phyloP scores from a whole-genome alignment of 2,329 filamentous ascomycete genomes.

The Albifimbria verrucaria region DNA sequence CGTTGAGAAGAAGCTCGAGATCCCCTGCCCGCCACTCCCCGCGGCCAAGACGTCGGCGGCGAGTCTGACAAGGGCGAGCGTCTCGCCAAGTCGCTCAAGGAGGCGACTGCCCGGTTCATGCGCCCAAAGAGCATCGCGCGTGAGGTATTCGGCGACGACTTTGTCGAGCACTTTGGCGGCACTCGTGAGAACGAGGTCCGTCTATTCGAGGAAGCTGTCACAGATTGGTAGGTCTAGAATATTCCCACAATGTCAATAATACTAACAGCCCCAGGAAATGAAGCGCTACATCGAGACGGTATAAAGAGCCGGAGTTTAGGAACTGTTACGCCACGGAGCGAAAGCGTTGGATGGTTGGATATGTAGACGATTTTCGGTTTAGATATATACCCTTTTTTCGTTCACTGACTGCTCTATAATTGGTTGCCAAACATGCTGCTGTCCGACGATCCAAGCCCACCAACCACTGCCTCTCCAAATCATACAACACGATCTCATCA shows the following conservation, averaged over 20 bases:
- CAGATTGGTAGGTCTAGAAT: conserved; percentile 73
- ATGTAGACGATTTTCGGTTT: conserved; percentile 14
- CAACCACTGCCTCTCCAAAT: no score
- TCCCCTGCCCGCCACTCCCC: conserved; percentile 80
- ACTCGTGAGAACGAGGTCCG: conserved; percentile 88
- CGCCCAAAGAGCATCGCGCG: conserved; percentile 79
- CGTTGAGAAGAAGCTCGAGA: conserved; percentile 85
- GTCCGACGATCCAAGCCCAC: no score
- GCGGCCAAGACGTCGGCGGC: conserved; percentile 78
- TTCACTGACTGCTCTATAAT: no score
- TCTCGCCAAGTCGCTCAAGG: conserved; percentile 79
- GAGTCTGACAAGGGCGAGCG: conserved; percentile 67
- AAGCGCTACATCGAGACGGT: conserved; percentile 78
- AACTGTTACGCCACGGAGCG: neutral
- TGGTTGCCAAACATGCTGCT: no score
- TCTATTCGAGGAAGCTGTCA: conserved; percentile 93
- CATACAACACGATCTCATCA: no score
- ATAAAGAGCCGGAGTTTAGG: conserved; percentile 8
- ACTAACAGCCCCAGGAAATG: conserved; percentile 59
- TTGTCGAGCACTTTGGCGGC: conserved; percentile 93
- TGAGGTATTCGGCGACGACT: conserved; percentile 89
- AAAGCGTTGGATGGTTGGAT: no score
- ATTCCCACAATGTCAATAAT: neutral
- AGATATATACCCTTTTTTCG: neutral
- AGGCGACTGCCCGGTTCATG: conserved; percentile 78